Conservation (phyloP, 495 filamentous ascomycete genomes). For the Terfezia claveryi region DNA sequence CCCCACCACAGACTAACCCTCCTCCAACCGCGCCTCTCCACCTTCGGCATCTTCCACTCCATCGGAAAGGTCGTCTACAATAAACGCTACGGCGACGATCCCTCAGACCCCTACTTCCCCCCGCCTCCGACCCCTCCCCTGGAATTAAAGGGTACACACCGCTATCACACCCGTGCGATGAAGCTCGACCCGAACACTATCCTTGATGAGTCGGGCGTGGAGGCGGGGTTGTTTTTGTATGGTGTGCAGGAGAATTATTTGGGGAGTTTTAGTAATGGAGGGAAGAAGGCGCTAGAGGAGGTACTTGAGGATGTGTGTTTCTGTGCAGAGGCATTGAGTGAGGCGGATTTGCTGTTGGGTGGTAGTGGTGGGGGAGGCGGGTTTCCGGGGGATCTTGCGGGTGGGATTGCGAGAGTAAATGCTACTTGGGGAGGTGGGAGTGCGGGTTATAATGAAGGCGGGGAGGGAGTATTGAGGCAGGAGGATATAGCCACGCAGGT, state of each 20-base stretch:
- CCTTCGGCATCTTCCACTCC: slow-evolving; percentile 82
- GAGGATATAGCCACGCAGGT: slow-evolving; percentile 84
- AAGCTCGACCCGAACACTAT: slow-evolving; percentile 48
- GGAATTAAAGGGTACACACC: neutral
- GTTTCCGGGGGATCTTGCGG: slow-evolving; percentile 26
- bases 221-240: slow-evolving; percentile 70
- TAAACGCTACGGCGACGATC: slow-evolving; percentile 34
- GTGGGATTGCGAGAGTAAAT: slow-evolving; percentile 29
- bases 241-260: slow-evolving; percentile 89
- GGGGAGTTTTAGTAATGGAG: slow-evolving; percentile 28
- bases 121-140: slow-evolving; percentile 25
- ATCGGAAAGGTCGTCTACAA: slow-evolving; percentile 91
- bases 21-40: slow-evolving; percentile 66
- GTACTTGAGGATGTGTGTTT: slow-evolving; percentile 44
- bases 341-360: slow-evolving; percentile 48
- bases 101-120: slow-evolving; percentile 8
- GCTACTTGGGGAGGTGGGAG: slow-evolving; percentile 25
- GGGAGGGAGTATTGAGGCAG: slow-evolving; percentile 39
- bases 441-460: slow-evolving; percentile 21
- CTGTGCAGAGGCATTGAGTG: slow-evolving; percentile 68
- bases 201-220: slow-evolving; percentile 74
- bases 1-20: slow-evolving; percentile 23
- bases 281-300: slow-evolving; percentile 30
- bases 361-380: neutral
- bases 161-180: slow-evolving; percentile 37